Evolutionary conservation across 371 early-diverging fungal genomes (phyloP).

Genomic region (Vairimorpha ceranae): DNA sequence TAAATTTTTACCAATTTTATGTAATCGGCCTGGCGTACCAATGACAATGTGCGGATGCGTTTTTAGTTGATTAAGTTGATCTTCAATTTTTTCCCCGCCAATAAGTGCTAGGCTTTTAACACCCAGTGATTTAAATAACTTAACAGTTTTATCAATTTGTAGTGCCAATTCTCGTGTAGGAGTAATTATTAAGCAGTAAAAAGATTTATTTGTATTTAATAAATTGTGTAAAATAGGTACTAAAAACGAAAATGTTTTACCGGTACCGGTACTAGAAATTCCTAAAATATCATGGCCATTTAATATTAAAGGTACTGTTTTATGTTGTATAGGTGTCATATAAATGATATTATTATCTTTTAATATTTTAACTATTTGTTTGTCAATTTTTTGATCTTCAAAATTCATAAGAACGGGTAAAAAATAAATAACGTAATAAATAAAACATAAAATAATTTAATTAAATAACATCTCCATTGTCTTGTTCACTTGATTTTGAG

Average conservation of each 20-base stretch:
- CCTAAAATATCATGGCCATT: slow-evolving; percentile 85
- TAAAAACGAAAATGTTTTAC: slow-evolving; percentile 90
- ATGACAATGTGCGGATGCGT: slow-evolving; percentile 88
- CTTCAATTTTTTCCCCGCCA: slow-evolving; percentile 82
- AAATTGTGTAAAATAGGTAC: slow-evolving; percentile 79
- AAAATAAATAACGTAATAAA: background rate
- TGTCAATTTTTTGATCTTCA: slow-evolving; percentile 65
- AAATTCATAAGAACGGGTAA: slow-evolving; percentile 57
- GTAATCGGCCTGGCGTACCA: slow-evolving; percentile 90
- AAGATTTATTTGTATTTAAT: slow-evolving; percentile 63
- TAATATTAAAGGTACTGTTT: slow-evolving; percentile 79
- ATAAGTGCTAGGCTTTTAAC: slow-evolving; percentile 78
- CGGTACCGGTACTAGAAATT: slow-evolving; percentile 93
- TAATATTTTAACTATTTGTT: slow-evolving; percentile 60
- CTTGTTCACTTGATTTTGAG: background rate
- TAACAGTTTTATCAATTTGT: slow-evolving; percentile 86
- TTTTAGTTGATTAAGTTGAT: slow-evolving; percentile 76
- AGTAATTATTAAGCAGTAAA: slow-evolving; percentile 70
- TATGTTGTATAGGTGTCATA: slow-evolving; percentile 73
- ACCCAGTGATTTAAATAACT: slow-evolving; percentile 76
- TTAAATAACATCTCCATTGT: background rate
- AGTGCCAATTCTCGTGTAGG: slow-evolving; percentile 91
- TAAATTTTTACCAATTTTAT: slow-evolving; percentile 81
- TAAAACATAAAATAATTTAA: background rate
- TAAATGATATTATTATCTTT: slow-evolving; percentile 53